A percentile compares a stretch with the other conserved stretches of the same genome.
Conservation (phyloP, 108 stramenopile species). For the Fragilaria radians region DNA sequence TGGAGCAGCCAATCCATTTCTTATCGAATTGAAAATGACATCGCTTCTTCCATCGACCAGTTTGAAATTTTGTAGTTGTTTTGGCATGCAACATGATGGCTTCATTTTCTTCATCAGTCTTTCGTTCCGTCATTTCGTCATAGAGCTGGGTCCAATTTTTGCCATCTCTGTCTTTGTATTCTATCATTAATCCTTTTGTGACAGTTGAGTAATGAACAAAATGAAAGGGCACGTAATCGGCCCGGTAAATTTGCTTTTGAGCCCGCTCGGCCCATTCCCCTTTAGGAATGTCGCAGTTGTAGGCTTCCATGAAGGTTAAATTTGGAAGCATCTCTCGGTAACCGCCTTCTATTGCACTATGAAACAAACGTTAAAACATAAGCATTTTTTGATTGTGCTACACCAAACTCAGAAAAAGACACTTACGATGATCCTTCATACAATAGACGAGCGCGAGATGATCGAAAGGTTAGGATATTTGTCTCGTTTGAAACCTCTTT, state of each 20-base stretch:
- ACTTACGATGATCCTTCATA: slow-evolving; percentile 32
- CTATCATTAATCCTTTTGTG: too few relatives aligned
- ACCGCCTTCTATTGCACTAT: too few relatives aligned
- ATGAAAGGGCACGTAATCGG: slow-evolving; percentile 60
- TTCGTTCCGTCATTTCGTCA: too few relatives aligned
- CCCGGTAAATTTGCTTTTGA: slow-evolving; percentile 77
- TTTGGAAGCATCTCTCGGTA: slow-evolving; percentile 25
- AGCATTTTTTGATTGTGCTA: background rate
- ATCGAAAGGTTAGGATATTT: slow-evolving; percentile 55
- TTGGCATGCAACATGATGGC: slow-evolving; percentile 81
- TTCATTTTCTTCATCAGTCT: slow-evolving; percentile 56
- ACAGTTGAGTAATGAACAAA: slow-evolving; percentile 81
- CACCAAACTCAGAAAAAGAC: background rate
- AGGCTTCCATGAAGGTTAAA: slow-evolving; percentile 49
- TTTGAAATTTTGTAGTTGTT: slow-evolving; percentile 33
- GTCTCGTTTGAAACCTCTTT: slow-evolving; percentile 51
- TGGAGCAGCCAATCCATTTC: slow-evolving; percentile 38
- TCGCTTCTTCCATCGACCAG: slow-evolving; percentile 29
- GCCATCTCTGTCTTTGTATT: too few relatives aligned
- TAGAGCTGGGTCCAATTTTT: too few relatives aligned
- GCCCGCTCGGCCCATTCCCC: slow-evolving; percentile 54
- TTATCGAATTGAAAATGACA: slow-evolving; percentile 22
- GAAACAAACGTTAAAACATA: background rate
- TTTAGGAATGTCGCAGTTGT: slow-evolving; percentile 74
- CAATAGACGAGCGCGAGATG: too few relatives aligned